Evolutionary conservation across 768 basidiomycete genomes (phyloP).

Genomic region (Tulasnella sp.): DNA sequence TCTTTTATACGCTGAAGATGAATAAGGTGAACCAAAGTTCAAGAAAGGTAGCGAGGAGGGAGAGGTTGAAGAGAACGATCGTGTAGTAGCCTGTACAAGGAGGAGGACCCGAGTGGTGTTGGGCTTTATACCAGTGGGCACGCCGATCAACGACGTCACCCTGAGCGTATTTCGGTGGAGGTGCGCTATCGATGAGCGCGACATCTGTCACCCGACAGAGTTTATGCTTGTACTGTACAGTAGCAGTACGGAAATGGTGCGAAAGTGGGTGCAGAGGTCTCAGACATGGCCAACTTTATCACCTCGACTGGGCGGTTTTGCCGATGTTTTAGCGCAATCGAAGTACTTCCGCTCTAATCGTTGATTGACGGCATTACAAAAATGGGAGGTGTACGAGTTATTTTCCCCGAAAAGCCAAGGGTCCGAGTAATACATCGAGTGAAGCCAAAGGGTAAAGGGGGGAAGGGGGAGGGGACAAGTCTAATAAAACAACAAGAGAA

Average conservation of each 20-base stretch:
- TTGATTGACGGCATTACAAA: not conserved
- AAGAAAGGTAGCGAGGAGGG: not conserved
- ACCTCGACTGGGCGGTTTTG: not conserved
- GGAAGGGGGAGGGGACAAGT: no score
- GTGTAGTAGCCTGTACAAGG: not conserved
- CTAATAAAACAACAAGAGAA: not conserved
- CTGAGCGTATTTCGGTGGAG: not conserved
- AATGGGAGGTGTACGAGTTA: not conserved
- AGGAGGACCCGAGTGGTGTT: not conserved
- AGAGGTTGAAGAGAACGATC: not conserved
- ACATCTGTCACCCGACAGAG: not conserved
- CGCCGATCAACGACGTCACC: slow-evolving; percentile 1
- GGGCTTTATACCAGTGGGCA: not conserved
- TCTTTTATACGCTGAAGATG: not conserved
- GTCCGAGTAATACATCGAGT: not conserved
- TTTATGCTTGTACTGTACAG: not conserved
- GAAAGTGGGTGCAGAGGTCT: not conserved
- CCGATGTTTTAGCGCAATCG: not conserved
- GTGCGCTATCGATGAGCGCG: not conserved
- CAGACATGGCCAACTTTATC: not conserved
- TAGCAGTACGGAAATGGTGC: not conserved
- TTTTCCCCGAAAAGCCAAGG: not conserved
- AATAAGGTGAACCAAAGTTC: not conserved
- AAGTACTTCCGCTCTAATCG: not conserved
- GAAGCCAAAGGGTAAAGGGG: not conserved